Percentiles rank a stretch among this genome's conserved stretches.
Evolutionary conservation across 2,329 filamentous ascomycete genomes (phyloP).

Genomic region (Aspergillus awamori): DNA sequence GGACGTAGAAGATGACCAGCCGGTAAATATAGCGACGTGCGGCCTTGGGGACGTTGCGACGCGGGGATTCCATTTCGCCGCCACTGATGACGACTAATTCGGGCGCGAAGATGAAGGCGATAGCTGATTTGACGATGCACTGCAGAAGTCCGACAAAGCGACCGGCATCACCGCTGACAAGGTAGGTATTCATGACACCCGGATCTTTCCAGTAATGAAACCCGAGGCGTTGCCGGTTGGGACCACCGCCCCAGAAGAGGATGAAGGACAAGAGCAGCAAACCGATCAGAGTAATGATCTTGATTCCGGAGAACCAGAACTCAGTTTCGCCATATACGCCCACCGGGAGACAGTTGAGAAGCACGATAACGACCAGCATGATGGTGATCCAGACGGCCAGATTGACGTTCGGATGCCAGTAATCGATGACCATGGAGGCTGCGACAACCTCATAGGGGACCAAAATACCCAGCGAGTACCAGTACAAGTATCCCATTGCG

Average conservation of each 20-base stretch:
- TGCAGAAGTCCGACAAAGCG: slow-evolving; percentile 57
- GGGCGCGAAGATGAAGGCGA: slow-evolving; percentile 59
- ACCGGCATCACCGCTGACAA: slow-evolving; percentile 50
- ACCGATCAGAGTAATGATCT: slow-evolving; percentile 56
- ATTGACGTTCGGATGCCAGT: slow-evolving; percentile 56
- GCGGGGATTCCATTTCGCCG: slow-evolving; percentile 61
- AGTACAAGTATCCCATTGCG: slow-evolving; percentile 50
- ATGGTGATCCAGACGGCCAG: slow-evolving; percentile 58
- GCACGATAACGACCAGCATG: slow-evolving; percentile 61
- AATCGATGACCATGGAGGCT: slow-evolving; percentile 66
- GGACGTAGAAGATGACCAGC: slow-evolving; percentile 64
- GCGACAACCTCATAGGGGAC: slow-evolving; percentile 65
- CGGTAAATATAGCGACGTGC: slow-evolving; percentile 64
- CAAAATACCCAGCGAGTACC: slow-evolving; percentile 52
- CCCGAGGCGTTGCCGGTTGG: slow-evolving; percentile 53
- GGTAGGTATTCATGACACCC: slow-evolving; percentile 53
- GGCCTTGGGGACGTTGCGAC: slow-evolving; percentile 62
- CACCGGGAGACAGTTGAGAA: slow-evolving; percentile 53
- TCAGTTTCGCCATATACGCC: slow-evolving; percentile 57
- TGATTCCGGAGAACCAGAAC: slow-evolving; percentile 57
- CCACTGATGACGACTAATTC: slow-evolving; percentile 60
- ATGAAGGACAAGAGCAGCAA: slow-evolving; percentile 57
- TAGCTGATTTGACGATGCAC: slow-evolving; percentile 54
- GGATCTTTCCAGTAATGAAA: slow-evolving; percentile 57
- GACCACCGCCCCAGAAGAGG: slow-evolving; percentile 61